These are phyloP conservation scores for Mycena sp. DNA, from an alignment of 1,284 basidiomycete genomes.

Conservation along the genomic window DNA sequence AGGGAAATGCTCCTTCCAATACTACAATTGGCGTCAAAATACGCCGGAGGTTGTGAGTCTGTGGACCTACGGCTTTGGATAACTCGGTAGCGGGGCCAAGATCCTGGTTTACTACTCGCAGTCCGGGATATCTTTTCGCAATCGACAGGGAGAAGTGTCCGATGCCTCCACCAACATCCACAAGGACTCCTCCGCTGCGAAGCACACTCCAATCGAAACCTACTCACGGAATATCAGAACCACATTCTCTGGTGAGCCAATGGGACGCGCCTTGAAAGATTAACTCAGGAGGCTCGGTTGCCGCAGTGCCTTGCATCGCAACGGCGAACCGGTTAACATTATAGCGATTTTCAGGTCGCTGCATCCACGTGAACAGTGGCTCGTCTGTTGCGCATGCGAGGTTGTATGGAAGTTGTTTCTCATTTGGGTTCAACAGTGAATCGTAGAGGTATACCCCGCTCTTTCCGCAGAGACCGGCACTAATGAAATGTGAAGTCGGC, in stretches of 20 bases:
- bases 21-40: neutral
- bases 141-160: constrained; percentile 9
- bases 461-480: constrained; percentile 30
- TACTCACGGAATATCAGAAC: too few species aligned
- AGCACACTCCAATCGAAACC: constrained; percentile 17
- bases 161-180: constrained; percentile 39
- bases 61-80: neutral
- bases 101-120: constrained; percentile 10
- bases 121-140: neutral
- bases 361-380: too few species aligned
- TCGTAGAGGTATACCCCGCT: too few species aligned
- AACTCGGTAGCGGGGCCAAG: neutral
- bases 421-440: too few species aligned
- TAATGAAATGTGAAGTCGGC: too few species aligned
- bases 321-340: constrained; percentile 35
- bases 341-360: too few species aligned
- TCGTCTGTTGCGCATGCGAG: too few species aligned
- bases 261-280: constrained; percentile 30
- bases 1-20: neutral
- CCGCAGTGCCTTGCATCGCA: constrained; percentile 33
- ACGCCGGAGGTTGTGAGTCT: neutral
- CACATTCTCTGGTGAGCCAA: too few species aligned
- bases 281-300: constrained; percentile 26
- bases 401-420: too few species aligned
- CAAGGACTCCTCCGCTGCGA: constrained; percentile 25